phyloP scores from a whole-genome alignment of 371 early-diverging fungal species.

The Batrachochytrium dendrobatidis region DNA sequence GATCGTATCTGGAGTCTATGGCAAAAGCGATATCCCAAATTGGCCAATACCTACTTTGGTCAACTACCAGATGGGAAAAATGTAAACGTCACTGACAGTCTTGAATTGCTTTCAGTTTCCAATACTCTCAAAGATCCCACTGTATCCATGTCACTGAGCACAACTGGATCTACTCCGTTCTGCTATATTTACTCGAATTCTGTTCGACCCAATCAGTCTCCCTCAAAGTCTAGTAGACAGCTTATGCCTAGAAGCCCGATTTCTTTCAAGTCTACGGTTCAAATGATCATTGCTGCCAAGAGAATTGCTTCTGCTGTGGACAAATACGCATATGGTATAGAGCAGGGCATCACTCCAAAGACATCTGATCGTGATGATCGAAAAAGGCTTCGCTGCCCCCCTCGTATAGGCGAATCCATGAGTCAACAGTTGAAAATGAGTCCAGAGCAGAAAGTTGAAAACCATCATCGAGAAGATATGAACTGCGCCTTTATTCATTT shows the following conservation, averaged over 20 bases:
- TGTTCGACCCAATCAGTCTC: background rate
- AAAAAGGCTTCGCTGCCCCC: background rate
- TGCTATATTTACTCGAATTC: constrained; percentile 15
- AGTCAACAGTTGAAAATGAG: background rate
- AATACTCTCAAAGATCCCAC: background rate
- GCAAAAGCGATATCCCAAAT: background rate
- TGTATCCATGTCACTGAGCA: constrained; percentile 11
- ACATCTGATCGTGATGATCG: background rate
- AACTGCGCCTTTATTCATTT: background rate
- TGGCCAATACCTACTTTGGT: background rate
- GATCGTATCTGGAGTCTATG: constrained; percentile 41
- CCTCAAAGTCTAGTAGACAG: background rate
- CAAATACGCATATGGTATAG: background rate
- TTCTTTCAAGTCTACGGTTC: background rate
- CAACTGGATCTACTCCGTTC: background rate
- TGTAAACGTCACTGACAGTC: background rate
- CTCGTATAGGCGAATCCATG: background rate
- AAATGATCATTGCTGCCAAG: background rate
- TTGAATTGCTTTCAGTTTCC: background rate
- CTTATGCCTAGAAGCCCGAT: background rate
- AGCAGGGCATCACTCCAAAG: background rate
- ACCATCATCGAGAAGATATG: background rate
- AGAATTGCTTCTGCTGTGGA: background rate
- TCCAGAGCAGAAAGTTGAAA: background rate
- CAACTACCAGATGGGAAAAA: background rate